These are phyloP conservation scores for Vitellaria paradoxa DNA, from an alignment of 179 eudicot species.

Conservation along the genomic window DNA sequence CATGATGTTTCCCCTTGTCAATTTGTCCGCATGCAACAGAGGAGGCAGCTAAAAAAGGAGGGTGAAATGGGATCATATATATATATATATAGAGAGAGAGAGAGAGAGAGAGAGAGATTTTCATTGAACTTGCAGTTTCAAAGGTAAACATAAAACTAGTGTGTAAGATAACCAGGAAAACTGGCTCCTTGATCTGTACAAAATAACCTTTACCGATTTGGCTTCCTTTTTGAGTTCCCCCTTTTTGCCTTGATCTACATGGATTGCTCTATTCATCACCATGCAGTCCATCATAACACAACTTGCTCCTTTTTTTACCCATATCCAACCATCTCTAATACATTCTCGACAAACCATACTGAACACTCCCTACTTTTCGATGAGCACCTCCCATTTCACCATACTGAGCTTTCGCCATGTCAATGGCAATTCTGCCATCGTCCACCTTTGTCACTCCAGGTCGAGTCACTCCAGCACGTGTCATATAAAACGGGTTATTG, in stretches of 20 bases:
- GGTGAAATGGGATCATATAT: too few relatives aligned
- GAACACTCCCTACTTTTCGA: conserved; percentile 32
- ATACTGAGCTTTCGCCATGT: conserved; percentile 32
- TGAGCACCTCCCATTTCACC: conserved; percentile 26
- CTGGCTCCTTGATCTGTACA: conserved; percentile 1
- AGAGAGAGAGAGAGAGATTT: not conserved
- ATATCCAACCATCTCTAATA: conserved; percentile 14
- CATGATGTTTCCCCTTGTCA: too few relatives aligned
- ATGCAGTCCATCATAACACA: not conserved
- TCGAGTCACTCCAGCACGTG: conserved; percentile 21
- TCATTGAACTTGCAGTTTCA: not conserved
- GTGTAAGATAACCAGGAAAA: not conserved
- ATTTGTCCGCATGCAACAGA: too few relatives aligned
- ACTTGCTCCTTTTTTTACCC: not conserved
- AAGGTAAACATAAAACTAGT: not conserved
- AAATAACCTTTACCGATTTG: too few relatives aligned
- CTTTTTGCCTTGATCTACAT: too few relatives aligned
- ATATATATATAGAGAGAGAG: not conserved
- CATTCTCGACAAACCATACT: conserved; percentile 35
- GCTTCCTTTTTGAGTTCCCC: too few relatives aligned
- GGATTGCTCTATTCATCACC: not conserved
- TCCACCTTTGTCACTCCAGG: conserved; percentile 19
- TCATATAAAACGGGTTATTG: conserved; percentile 39
- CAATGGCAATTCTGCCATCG: conserved; percentile 29
- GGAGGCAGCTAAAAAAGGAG: too few relatives aligned